Evolutionary conservation across 345 rosid genomes (phyloP).

Genomic region (Arabis hirsuta): DNA sequence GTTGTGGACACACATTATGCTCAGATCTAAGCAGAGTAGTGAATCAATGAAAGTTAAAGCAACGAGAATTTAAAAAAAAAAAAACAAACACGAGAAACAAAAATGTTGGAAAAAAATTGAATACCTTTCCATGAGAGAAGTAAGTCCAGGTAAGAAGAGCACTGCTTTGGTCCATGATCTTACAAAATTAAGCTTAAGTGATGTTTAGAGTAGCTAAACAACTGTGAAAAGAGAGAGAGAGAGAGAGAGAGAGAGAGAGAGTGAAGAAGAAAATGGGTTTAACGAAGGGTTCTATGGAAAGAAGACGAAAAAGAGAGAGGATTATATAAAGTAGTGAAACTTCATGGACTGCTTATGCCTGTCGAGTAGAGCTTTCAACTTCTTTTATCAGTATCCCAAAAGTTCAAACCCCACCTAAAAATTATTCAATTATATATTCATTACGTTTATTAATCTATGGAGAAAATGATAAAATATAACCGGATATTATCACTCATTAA

Average conservation of each 20-base stretch:
- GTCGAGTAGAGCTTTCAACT: slow-evolving; percentile 33
- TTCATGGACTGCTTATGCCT: slow-evolving; percentile 31
- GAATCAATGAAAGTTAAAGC: neutral
- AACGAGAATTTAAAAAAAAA: neutral
- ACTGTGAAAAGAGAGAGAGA: neutral
- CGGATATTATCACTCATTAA: slow-evolving; percentile 7
- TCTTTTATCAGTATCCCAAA: slow-evolving; percentile 33
- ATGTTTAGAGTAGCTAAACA: neutral
- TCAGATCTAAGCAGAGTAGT: slow-evolving; percentile 29
- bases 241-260: neutral
- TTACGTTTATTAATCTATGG: neutral
- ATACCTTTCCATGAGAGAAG: slow-evolving; percentile 81
- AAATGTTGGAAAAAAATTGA: slow-evolving; percentile 4
- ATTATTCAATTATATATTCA: neutral
- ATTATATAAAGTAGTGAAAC: slow-evolving; percentile 26
- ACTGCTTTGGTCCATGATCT: slow-evolving; percentile 67
- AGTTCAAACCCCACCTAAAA: slow-evolving; percentile 34
- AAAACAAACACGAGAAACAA: slow-evolving; percentile 13
- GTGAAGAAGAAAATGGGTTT: slow-evolving; percentile 34
- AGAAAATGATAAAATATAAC: neutral
- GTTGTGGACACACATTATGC: slow-evolving; percentile 30
- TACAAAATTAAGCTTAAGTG: neutral
- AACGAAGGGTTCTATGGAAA: slow-evolving; percentile 25
- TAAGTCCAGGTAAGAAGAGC: slow-evolving; percentile 64
- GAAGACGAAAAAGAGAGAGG: neutral